Evolutionary conservation across 2,329 filamentous ascomycete species (phyloP).

Genomic region (Cercospora sesami): DNA sequence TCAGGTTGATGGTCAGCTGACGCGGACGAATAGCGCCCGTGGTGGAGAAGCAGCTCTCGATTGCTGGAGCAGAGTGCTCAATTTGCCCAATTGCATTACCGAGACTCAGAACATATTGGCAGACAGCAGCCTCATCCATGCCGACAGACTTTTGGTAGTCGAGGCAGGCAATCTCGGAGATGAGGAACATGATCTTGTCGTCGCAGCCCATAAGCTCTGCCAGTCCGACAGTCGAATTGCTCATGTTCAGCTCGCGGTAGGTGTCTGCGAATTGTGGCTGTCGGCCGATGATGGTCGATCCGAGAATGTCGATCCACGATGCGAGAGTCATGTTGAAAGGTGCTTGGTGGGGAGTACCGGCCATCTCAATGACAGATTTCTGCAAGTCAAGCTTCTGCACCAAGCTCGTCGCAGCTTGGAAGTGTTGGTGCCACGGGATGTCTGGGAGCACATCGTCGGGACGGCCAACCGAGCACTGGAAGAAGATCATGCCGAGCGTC

Average conservation of each 20-base stretch:
- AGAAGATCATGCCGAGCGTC: constrained; percentile 91
- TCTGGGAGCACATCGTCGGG: constrained; percentile 82
- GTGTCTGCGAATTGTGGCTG: constrained; percentile 87
- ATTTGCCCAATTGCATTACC: constrained; percentile 83
- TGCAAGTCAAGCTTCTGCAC: constrained; percentile 83
- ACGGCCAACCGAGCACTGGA: constrained; percentile 87
- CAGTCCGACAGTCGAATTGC: constrained; percentile 66
- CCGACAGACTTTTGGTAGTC: constrained; percentile 81
- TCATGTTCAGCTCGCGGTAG: constrained; percentile 91
- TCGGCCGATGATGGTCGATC: constrained; percentile 84
- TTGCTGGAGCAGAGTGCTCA: constrained; percentile 54
- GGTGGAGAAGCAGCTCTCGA: constrained; percentile 55
- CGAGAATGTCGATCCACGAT: constrained; percentile 95
- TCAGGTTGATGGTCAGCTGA: constrained; percentile 85
- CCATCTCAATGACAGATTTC: constrained; percentile 56
- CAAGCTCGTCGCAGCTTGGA: constrained; percentile 83
- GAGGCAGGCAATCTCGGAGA: constrained; percentile 94
- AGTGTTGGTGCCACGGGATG: constrained; percentile 96
- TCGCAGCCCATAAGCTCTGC: constrained; percentile 97
- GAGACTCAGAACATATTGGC: constrained; percentile 84
- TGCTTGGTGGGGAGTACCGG: constrained; percentile 54
- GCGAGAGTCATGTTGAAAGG: constrained; percentile 95
- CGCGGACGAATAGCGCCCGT: constrained; percentile 77
- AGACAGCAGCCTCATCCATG: constrained; percentile 82
- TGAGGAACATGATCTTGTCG: constrained; percentile 95